A percentile compares a stretch with the other conserved stretches of the same genome.
These are phyloP conservation scores for Teratosphaeriaceae sp. DNA, from an alignment of 2,329 filamentous ascomycete genomes.

Conservation along the genomic window DNA sequence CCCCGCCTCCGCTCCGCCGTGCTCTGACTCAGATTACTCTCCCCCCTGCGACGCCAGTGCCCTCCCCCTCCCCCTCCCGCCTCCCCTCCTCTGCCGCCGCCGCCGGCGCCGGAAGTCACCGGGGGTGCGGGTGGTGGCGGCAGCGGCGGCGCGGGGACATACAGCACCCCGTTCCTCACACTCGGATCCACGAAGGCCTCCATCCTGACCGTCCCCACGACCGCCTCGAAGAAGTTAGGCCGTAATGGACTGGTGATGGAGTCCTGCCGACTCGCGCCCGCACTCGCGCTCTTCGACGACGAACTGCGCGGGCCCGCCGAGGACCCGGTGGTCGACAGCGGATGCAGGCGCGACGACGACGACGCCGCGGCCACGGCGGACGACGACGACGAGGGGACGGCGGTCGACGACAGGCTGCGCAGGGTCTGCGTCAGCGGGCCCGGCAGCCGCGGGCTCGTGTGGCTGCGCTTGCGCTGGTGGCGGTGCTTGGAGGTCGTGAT, in stretches of 20 bases:
- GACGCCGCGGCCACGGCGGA: slow-evolving; percentile 37
- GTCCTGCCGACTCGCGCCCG: slow-evolving; percentile 19
- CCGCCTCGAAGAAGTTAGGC: slow-evolving; percentile 70
- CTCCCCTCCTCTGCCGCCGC: neutral
- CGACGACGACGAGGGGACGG: slow-evolving; percentile 36
- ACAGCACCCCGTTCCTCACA: slow-evolving; percentile 25
- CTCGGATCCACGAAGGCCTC: slow-evolving; percentile 77
- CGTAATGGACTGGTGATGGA: slow-evolving; percentile 20
- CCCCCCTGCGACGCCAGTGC: slow-evolving; percentile 16
- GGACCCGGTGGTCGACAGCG: slow-evolving; percentile 12
- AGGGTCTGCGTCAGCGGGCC: slow-evolving; percentile 62
- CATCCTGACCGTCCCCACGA: slow-evolving; percentile 92
- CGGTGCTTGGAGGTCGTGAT: slow-evolving; percentile 56
- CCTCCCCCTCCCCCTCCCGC: slow-evolving; percentile 2
- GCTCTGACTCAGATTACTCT: slow-evolving; percentile 23
- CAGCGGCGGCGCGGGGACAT: slow-evolving; percentile 23
- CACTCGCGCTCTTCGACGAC: slow-evolving; percentile 21
- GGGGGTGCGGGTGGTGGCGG: slow-evolving; percentile 7
- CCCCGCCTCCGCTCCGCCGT: slow-evolving; percentile 25
- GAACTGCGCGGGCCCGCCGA: slow-evolving; percentile 18
- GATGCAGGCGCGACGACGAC: slow-evolving; percentile 17
- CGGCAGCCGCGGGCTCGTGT: slow-evolving; percentile 69
- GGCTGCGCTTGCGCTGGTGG: slow-evolving; percentile 80
- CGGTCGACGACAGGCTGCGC: slow-evolving; percentile 63
- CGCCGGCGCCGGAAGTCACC: neutral